phyloP scores from a whole-genome alignment of 345 rosid genomes.

The Reutealis trisperma region DNA sequence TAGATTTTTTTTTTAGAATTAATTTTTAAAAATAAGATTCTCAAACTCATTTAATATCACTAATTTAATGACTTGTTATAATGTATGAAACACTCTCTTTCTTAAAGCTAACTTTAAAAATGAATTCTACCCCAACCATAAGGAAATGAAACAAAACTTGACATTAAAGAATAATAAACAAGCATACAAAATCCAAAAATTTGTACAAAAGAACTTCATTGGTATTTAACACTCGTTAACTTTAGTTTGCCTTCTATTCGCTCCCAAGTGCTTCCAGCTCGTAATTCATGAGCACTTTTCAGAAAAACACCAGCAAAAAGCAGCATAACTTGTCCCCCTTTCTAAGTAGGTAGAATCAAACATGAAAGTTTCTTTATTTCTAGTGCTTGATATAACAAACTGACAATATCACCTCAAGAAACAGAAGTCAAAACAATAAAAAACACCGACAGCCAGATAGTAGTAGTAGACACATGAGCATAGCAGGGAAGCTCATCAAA shows the following conservation, averaged over 20 bases:
- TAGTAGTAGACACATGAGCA: slow-evolving; percentile 11
- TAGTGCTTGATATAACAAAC: slow-evolving; percentile 12
- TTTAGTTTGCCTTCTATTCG: not conserved
- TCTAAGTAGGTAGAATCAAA: not conserved
- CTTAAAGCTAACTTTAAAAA: too few relatives aligned
- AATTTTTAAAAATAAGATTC: too few relatives aligned
- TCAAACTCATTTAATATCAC: too few relatives aligned
- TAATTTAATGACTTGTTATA: too few relatives aligned
- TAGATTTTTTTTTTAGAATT: too few relatives aligned
- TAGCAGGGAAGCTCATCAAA: slow-evolving; percentile 6
- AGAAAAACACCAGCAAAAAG: not conserved
- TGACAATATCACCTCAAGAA: slow-evolving; percentile 8
- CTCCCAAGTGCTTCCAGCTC: not conserved
- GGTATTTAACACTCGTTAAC: not conserved
- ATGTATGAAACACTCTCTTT: too few relatives aligned
- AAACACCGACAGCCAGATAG: slow-evolving; percentile 13
- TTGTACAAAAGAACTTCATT: not conserved
- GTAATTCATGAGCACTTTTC: not conserved
- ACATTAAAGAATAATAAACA: not conserved
- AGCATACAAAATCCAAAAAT: not conserved
- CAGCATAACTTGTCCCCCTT: not conserved
- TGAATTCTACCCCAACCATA: too few relatives aligned
- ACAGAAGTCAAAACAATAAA: slow-evolving; percentile 5
- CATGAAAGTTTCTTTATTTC: slow-evolving; percentile 19
- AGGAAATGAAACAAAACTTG: too few relatives aligned